phyloP scores from a whole-genome alignment of 2,329 filamentous ascomycete species.

The Fusarium sp. region DNA sequence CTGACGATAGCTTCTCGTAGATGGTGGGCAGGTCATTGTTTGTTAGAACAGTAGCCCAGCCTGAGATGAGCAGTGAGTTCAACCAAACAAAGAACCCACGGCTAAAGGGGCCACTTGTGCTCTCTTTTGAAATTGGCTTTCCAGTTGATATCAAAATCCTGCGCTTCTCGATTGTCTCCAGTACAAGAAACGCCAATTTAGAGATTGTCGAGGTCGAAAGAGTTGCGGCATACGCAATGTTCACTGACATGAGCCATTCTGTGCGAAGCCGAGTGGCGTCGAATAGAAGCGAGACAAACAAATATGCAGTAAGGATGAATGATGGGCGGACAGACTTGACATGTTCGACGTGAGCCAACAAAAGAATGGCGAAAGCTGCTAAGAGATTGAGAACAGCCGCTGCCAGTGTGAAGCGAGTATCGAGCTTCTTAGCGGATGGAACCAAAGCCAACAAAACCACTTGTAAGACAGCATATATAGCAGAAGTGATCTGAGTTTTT shows the following conservation, averaged over 20 bases:
- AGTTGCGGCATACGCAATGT: constrained; percentile 37
- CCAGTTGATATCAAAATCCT: constrained; percentile 50
- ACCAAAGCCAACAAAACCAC: constrained; percentile 40
- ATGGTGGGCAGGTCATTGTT: constrained; percentile 42
- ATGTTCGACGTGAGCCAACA: constrained; percentile 44
- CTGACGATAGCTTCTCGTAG: constrained; percentile 43
- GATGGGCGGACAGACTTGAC: constrained; percentile 47
- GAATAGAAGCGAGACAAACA: constrained; percentile 44
- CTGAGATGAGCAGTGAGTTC: constrained; percentile 55
- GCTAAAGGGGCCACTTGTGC: constrained; percentile 51
- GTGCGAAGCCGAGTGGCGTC: constrained; percentile 45
- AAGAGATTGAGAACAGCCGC: constrained; percentile 42
- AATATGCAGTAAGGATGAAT: constrained; percentile 42
- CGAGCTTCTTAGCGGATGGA: constrained; percentile 35
- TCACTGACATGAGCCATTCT: constrained; percentile 43
- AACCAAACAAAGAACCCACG: constrained; percentile 47
- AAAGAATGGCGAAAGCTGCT: constrained; percentile 39
- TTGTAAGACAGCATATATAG: constrained; percentile 36
- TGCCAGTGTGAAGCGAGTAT: constrained; percentile 42
- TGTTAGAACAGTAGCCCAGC: constrained; percentile 51
- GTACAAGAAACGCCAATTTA: constrained; percentile 39
- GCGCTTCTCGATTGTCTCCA: constrained; percentile 46
- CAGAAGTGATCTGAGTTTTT: constrained; percentile 30
- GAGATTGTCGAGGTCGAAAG: constrained; percentile 32
- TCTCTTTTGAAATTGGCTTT: constrained; percentile 55